Percentiles rank a stretch among this genome's conserved stretches.
Evolutionary conservation across 176 grass and related monocot species (phyloP).

Genomic region (Oryza punctata): DNA sequence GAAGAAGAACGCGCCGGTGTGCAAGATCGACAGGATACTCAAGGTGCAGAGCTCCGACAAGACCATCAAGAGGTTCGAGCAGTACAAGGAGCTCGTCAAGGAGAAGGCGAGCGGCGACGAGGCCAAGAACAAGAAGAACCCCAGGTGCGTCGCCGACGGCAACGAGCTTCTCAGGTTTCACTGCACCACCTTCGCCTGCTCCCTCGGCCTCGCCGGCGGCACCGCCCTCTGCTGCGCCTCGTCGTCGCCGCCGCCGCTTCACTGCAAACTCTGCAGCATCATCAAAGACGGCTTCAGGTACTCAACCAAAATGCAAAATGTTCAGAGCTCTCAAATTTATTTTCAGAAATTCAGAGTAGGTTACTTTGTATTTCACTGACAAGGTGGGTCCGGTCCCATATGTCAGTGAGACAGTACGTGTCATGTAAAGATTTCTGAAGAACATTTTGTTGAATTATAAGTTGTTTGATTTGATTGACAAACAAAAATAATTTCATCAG

Average conservation of each 20-base stretch:
- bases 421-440: background rate
- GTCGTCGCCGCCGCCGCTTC: conserved; percentile 11
- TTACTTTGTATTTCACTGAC: background rate
- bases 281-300: conserved; percentile 78
- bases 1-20: conserved; percentile 50
- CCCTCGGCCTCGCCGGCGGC: conserved; percentile 41
- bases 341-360: background rate
- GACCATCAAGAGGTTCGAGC: conserved; percentile 71
- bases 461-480: background rate
- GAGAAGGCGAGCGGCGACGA: conserved; percentile 41
- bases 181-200: conserved; percentile 66
- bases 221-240: conserved; percentile 51
- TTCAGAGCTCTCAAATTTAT: background rate
- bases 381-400: background rate
- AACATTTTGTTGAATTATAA: background rate
- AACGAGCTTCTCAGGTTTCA: conserved; percentile 89
- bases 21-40: conserved; percentile 79
- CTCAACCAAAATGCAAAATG: background rate
- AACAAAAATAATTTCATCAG: background rate
- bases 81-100: conserved; percentile 79
- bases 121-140: conserved; percentile 60
- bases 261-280: conserved; percentile 70
- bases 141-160: conserved; percentile 84
- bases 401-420: background rate
- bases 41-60: conserved; percentile 66